Conservation (phyloP, 2,329 filamentous ascomycete species). For the Penicillium sp. region DNA sequence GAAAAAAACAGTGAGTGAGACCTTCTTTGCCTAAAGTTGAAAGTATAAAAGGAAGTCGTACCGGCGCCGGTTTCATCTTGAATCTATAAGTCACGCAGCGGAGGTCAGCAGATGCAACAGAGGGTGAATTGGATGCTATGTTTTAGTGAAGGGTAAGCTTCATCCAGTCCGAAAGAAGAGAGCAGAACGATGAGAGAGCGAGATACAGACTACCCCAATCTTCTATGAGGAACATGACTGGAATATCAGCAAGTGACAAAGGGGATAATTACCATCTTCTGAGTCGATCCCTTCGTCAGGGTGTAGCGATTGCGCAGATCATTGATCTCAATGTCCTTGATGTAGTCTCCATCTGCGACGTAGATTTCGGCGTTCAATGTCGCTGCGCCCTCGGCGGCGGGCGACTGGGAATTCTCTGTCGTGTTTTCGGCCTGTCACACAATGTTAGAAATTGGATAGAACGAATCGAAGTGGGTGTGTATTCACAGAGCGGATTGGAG, state of each 20-base stretch:
- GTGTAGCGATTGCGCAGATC: slow-evolving; percentile 95
- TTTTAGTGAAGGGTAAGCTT: slow-evolving; percentile 66
- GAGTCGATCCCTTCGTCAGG: slow-evolving; percentile 92
- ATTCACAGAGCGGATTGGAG: slow-evolving; percentile 68
- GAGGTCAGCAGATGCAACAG: slow-evolving; percentile 94
- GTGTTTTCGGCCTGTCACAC: slow-evolving; percentile 48
- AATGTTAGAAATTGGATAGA: slow-evolving; percentile 14
- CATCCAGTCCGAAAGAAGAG: slow-evolving; percentile 55
- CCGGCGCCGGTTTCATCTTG: slow-evolving; percentile 99
- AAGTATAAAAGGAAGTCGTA: slow-evolving; percentile 64
- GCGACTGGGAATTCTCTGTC: slow-evolving; percentile 56
- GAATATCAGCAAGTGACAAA: slow-evolving; percentile 66
- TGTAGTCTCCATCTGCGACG: slow-evolving; percentile 93
- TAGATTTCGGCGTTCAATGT: slow-evolving; percentile 86
- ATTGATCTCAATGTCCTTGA: slow-evolving; percentile 99
- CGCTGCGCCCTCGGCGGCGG: slow-evolving; percentile 50
- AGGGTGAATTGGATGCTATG: slow-evolving; percentile 61
- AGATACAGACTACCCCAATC: slow-evolving; percentile 34
- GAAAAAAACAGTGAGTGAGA: slow-evolving; percentile 55
- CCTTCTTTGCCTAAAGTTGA: slow-evolving; percentile 54
- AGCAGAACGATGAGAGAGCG: slow-evolving; percentile 29
- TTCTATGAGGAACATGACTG: slow-evolving; percentile 46
- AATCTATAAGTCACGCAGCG: slow-evolving; percentile 87
- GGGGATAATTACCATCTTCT: slow-evolving; percentile 98
- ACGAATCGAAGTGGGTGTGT: neutral